phyloP scores from a whole-genome alignment of 2,329 filamentous ascomycete genomes.

The Claviceps citrina region DNA sequence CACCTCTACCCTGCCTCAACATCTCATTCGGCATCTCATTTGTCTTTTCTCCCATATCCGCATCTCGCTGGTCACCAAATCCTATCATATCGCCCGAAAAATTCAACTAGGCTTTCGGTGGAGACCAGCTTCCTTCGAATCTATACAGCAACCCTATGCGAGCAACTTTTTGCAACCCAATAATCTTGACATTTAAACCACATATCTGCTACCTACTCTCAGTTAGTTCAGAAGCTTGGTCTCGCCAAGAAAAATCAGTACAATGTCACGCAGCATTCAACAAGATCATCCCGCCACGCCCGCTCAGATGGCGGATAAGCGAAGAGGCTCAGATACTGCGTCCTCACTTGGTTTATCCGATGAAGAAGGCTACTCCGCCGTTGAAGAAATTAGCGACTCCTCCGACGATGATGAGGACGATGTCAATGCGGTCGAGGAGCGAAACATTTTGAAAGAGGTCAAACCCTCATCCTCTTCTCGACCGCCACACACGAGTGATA shows the following conservation, averaged over 20 bases:
- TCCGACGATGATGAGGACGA: constrained; percentile 66
- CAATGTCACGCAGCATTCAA: constrained; percentile 39
- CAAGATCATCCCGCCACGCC: constrained; percentile 29
- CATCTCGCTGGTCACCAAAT: not conserved
- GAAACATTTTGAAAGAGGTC: constrained; percentile 45
- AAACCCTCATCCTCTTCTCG: constrained; percentile 33
- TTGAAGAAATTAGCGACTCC: constrained; percentile 66
- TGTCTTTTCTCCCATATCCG: not conserved
- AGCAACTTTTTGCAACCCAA: too few species aligned
- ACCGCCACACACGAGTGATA: constrained; percentile 20
- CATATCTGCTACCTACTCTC: too few species aligned
- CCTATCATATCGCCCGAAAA: too few species aligned
- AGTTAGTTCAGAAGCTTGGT: too few species aligned
- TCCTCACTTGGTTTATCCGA: constrained; percentile 45
- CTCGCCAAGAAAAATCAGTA: too few species aligned
- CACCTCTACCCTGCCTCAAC: not conserved
- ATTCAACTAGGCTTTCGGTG: too few species aligned
- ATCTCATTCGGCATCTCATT: not conserved
- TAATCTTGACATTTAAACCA: too few species aligned
- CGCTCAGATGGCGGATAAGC: constrained; percentile 27
- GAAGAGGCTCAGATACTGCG: constrained; percentile 35
- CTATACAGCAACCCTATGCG: too few species aligned
- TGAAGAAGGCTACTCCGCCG: constrained; percentile 60
- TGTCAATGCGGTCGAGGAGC: constrained; percentile 64
- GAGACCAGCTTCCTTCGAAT: too few species aligned